These are phyloP conservation scores for Curvularia sp. DNA, from an alignment of 2,329 filamentous ascomycete genomes.

Conservation along the genomic window DNA sequence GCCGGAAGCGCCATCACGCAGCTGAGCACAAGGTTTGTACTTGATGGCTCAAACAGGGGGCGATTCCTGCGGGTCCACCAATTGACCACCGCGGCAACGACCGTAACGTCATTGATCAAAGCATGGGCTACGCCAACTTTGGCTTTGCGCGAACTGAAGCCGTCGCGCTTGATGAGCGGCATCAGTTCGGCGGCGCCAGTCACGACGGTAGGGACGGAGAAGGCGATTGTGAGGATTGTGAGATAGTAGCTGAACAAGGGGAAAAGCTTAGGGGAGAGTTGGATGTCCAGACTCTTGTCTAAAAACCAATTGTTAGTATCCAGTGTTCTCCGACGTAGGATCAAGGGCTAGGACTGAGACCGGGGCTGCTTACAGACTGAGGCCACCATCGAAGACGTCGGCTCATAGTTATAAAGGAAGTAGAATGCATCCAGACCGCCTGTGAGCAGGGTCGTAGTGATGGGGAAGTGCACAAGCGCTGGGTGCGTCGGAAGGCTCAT, in stretches of 20 bases:
- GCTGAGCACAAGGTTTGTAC: conserved; percentile 50
- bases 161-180: conserved; percentile 54
- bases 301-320: conserved; percentile 2
- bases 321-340: not conserved
- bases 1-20: conserved; percentile 44
- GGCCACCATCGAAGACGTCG: conserved; percentile 43
- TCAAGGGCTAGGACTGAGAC: not conserved
- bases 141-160: conserved; percentile 53
- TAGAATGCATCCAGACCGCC: conserved; percentile 54
- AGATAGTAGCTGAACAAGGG: conserved; percentile 55
- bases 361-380: conserved; percentile 31
- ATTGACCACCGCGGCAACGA: conserved; percentile 52
- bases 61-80: conserved; percentile 53
- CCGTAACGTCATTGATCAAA: conserved; percentile 52
- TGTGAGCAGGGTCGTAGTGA: conserved; percentile 55
- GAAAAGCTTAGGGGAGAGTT: conserved; percentile 41
- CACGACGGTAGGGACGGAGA: conserved; percentile 42
- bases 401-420: conserved; percentile 42
- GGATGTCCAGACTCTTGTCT: conserved; percentile 42
- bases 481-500: conserved; percentile 56
- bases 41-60: conserved; percentile 46
- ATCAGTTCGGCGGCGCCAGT: conserved; percentile 50
- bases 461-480: conserved; percentile 57
- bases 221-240: conserved; percentile 51
- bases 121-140: conserved; percentile 55